Base-by-base conservation (phyloP, 2,329 filamentous ascomycete species). In the Teratosphaeria pseudoeucalypti region DNA sequence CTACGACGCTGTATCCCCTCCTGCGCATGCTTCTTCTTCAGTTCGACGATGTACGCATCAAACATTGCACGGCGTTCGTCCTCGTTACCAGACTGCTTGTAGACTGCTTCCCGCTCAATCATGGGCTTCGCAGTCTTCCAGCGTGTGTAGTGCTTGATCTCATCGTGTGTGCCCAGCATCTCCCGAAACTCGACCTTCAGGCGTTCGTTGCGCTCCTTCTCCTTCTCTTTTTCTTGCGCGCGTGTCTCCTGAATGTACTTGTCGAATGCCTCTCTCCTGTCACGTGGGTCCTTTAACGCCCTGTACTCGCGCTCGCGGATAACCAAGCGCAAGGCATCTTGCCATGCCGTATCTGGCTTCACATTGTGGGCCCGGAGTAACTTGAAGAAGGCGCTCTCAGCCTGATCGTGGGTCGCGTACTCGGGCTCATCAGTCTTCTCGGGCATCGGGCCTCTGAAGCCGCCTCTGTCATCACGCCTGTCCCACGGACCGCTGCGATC, bases 121-220 rank as follows among this genome's bases (percentile, higher is more conserved):
- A 96, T 95, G 10, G 91, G 90, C 56, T 90, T 86, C 57, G 92
- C 94, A 16, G 90, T 96, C 81, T 91, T 95, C 94, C 94, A 99
- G 62, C 91, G 88, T 52, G 92, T 96, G 74, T 95, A 96, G 73
- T 96, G 85, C 74, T 92, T 94, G 75, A 99, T 97, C 75, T 99
- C 94, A 62, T 92, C 91, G 74, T 99, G 92, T 65, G 91, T 92
- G 76, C 88, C 90, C 66, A 99, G 82, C 94, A 99, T 99, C 58
- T 87, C 92, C 66, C 88, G 88, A 75, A 99, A 99, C 79, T 97
- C 94, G 74, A 89, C 82, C 69, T 91, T 89, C 70, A 97, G 82
- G 78, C 96, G 97, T 68, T 89, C 82, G 74, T 95, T 82, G 72
- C 94, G 87, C 76, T 97, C 92, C 75, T 95, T 92, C 71, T 92